A percentile compares a stretch with the other conserved stretches of the same genome.
These are phyloP conservation scores for Tanozyma kutaoensis DNA, from an alignment of 805 yeast species.

Conservation along the genomic window DNA sequence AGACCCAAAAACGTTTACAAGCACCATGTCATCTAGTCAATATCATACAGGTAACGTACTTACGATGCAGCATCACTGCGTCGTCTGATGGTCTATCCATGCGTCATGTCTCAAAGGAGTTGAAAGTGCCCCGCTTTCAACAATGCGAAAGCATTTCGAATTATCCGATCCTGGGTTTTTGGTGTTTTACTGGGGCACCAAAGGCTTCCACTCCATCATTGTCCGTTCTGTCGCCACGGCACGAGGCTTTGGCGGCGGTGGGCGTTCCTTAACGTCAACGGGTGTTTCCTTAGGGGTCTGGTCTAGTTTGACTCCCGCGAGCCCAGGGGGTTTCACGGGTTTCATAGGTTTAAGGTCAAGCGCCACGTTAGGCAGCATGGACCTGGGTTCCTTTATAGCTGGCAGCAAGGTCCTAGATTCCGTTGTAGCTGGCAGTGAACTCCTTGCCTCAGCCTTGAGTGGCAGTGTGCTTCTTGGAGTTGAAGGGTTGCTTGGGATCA, in stretches of 20 bases:
- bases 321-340: slow-evolving; percentile 6
- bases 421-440: no score
- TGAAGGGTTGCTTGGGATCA: slow-evolving; percentile 20
- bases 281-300: background rate
- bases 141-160: no score
- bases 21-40: no score
- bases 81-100: no score
- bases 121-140: no score
- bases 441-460: no score
- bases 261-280: slow-evolving; percentile 1
- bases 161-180: no score
- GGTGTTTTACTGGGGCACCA: slow-evolving; percentile 27
- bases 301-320: slow-evolving; percentile 1
- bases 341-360: slow-evolving; percentile 7
- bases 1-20: no score
- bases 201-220: slow-evolving; percentile 39
- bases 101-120: no score
- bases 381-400: slow-evolving; percentile 4
- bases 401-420: no score
- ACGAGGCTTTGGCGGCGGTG: slow-evolving; percentile 7
- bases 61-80: no score
- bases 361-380: slow-evolving; percentile 3
- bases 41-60: no score
- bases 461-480: slow-evolving; percentile 9
- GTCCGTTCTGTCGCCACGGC: slow-evolving; percentile 3